These are phyloP conservation scores for Leishmania major DNA, from an alignment of 208 protist genomes.

Conservation along the genomic window DNA sequence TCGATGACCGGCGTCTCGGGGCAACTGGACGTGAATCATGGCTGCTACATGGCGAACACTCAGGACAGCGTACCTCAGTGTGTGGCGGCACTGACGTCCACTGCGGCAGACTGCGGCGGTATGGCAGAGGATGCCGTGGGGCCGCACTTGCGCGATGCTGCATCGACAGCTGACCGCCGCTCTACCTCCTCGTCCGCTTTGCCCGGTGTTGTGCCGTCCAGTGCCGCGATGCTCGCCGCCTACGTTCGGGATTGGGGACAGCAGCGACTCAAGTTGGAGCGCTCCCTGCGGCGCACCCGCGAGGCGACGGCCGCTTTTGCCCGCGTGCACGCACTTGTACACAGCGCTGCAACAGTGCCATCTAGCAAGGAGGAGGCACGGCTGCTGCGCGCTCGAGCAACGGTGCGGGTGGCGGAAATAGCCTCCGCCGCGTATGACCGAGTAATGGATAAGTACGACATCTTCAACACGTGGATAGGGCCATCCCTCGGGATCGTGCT, in stretches of 20 bases:
- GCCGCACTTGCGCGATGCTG: conserved; percentile 10
- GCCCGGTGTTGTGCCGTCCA: neutral
- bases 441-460: conserved; percentile 35
- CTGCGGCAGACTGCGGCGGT: conserved; percentile 24
- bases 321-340: conserved; percentile 14
- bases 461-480: conserved; percentile 13
- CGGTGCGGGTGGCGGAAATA: conserved; percentile 9
- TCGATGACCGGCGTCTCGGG: neutral
- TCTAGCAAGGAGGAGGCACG: neutral
- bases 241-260: conserved; percentile 15
- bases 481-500: conserved; percentile 25
- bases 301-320: conserved; percentile 24
- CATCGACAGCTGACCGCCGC: neutral
- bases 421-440: conserved; percentile 18
- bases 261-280: conserved; percentile 28
- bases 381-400: conserved; percentile 20
- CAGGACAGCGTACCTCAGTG: conserved; percentile 10
- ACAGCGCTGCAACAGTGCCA: neutral
- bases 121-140: conserved; percentile 20
- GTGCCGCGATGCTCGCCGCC: conserved; percentile 24
- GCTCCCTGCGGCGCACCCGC: conserved; percentile 29
- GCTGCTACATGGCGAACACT: conserved; percentile 22
- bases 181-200: neutral
- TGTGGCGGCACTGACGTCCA: conserved; percentile 22
- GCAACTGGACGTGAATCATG: conserved; percentile 24